Evolutionary conservation across 345 rosid genomes (phyloP).

Genomic region (Eucalyptus pauciflora): DNA sequence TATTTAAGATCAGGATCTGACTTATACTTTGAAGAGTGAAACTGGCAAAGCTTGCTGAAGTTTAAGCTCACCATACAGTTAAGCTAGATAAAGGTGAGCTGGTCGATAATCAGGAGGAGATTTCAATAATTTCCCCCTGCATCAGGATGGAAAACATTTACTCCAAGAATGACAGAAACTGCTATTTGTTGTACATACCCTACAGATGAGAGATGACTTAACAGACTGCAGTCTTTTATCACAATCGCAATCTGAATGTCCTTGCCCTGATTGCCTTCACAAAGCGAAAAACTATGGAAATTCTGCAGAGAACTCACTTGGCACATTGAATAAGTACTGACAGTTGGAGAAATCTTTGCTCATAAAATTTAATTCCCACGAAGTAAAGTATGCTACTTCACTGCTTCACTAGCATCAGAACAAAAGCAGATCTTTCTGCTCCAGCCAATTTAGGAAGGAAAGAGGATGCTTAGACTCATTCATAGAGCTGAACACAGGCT

Average conservation of each 20-base stretch:
- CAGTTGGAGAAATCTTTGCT: background rate
- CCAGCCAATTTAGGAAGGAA: background rate
- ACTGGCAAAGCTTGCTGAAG: background rate
- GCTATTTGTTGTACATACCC: background rate
- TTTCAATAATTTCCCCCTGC: background rate
- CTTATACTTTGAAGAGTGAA: background rate
- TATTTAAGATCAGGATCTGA: background rate
- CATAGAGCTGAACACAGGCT: background rate
- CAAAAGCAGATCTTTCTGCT: background rate
- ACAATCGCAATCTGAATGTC: background rate
- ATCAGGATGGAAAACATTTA: background rate
- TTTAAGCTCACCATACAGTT: background rate
- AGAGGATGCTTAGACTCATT: background rate
- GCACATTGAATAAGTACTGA: background rate
- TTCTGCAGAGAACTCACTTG: background rate
- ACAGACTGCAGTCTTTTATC: background rate
- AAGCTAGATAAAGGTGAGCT: background rate
- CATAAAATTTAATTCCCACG: background rate
- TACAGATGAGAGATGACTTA: background rate
- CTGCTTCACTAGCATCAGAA: background rate
- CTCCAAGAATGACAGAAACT: background rate
- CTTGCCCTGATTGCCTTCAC: background rate
- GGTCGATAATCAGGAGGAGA: background rate
- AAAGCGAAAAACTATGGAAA: background rate
- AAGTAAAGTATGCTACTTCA: background rate